These are phyloP conservation scores for Gonapodya prolifera DNA, from an alignment of 192 early-diverging fungal species.

Conservation along the genomic window DNA sequence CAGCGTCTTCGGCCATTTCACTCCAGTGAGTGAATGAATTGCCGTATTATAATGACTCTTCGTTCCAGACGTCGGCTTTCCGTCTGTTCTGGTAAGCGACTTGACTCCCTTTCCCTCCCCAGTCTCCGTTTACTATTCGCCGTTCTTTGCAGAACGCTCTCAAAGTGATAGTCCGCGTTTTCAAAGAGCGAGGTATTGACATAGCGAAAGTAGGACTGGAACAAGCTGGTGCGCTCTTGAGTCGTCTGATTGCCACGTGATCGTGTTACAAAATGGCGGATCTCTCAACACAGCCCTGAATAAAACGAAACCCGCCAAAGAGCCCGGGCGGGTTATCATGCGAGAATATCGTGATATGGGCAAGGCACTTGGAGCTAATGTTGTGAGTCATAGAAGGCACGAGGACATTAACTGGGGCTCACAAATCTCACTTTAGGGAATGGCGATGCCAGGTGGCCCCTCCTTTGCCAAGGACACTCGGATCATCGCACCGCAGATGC, in stretches of 20 bases:
- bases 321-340: not conserved
- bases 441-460: not conserved
- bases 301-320: not conserved
- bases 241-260: too few relatives aligned
- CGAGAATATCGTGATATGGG: not conserved
- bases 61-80: not conserved
- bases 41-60: not conserved
- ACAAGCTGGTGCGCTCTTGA: not conserved
- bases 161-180: not conserved
- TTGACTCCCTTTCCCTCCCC: not conserved
- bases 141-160: not conserved
- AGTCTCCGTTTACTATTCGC: too few relatives aligned
- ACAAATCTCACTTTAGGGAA: not conserved
- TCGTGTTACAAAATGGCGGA: too few relatives aligned
- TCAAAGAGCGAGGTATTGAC: not conserved
- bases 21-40: not conserved
- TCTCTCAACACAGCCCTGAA: not conserved
- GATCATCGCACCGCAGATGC: not conserved
- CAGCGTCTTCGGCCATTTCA: not conserved
- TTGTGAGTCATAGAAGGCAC: too few relatives aligned
- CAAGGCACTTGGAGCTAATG: not conserved
- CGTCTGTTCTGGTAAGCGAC: not conserved
- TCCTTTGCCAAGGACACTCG: not conserved
- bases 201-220: not conserved
- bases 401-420: too few relatives aligned